phyloP scores from a whole-genome alignment of 179 eudicot species.

The Carnegiea gigantea region DNA sequence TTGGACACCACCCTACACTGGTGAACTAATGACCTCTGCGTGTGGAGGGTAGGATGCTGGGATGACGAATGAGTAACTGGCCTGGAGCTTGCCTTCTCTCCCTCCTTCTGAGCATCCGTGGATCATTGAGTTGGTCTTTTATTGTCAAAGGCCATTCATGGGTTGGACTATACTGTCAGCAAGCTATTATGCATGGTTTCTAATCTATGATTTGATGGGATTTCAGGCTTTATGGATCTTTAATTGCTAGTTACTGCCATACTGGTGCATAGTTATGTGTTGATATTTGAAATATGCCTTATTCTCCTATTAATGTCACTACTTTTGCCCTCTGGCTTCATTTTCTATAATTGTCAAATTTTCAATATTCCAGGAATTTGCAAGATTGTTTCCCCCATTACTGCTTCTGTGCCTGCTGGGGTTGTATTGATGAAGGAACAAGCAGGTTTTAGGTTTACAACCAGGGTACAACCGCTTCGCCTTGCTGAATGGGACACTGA shows the following conservation, averaged over 20 bases:
- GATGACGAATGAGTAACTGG: not conserved
- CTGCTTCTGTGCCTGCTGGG: constrained; percentile 92
- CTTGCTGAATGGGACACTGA: constrained; percentile 96
- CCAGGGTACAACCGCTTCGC: constrained; percentile 95
- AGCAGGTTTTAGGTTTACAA: constrained; percentile 77
- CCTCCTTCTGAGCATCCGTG: not conserved
- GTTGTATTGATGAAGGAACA: constrained; percentile 88
- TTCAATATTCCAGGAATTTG: constrained; percentile 63
- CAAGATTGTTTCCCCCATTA: constrained; percentile 85
- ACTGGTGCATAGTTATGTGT: not conserved
- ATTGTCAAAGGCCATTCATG: not conserved
- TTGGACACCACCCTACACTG: not conserved
- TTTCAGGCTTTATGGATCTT: not conserved
- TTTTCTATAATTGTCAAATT: not conserved
- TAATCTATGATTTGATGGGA: not conserved
- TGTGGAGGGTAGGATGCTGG: not conserved
- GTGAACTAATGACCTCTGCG: not conserved
- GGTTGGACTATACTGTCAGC: not conserved
- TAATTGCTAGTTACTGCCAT: not conserved
- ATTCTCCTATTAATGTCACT: not conserved
- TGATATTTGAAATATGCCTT: not conserved
- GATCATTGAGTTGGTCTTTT: not conserved
- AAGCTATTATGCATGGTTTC: not conserved
- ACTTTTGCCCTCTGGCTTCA: not conserved
- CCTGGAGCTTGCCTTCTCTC: not conserved